These are phyloP conservation scores for Aspergillus conjunctus DNA, from an alignment of 495 filamentous ascomycete genomes.

Conservation along the genomic window DNA sequence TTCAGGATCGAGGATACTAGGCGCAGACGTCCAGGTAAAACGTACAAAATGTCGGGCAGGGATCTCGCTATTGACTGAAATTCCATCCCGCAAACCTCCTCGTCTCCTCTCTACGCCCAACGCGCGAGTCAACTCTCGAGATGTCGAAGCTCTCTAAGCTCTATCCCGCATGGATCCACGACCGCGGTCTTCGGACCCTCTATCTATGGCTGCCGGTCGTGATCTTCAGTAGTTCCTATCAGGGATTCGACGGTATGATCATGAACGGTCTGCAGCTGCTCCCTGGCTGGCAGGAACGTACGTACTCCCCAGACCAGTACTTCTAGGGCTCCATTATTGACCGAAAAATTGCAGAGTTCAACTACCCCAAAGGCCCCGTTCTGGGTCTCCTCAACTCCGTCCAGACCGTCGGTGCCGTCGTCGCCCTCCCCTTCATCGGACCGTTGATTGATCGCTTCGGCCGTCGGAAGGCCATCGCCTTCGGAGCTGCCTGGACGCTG, in stretches of 20 bases:
- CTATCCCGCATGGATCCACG: constrained; percentile 8
- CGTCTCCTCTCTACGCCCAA: neutral
- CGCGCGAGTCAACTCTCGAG: neutral
- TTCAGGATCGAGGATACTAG: neutral
- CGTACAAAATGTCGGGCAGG: neutral
- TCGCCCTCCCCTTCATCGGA: constrained; percentile 11
- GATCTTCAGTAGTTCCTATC: constrained; percentile 10
- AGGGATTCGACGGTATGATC: constrained; percentile 11
- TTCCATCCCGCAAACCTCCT: neutral
- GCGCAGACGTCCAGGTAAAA: neutral
- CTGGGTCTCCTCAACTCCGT: constrained; percentile 8
- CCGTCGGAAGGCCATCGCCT: constrained; percentile 10
- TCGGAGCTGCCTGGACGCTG: constrained; percentile 9
- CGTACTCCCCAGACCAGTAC: no score
- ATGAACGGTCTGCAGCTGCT: constrained; percentile 14
- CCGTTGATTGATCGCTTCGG: constrained; percentile 9
- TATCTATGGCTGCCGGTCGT: constrained; percentile 7
- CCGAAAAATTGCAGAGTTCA: constrained; percentile 9
- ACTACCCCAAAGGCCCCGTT: constrained; percentile 4
- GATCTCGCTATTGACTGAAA: neutral
- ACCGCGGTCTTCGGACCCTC: constrained; percentile 2
- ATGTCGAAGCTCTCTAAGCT: neutral
- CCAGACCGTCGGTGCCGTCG: constrained; percentile 11
- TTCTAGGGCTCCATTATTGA: no score
- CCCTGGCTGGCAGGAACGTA: constrained; percentile 12